A percentile compares a stretch with the other conserved stretches of the same genome.
Evolutionary conservation across 495 filamentous ascomycete species (phyloP).

Genomic region (Podospora pseudocomata): DNA sequence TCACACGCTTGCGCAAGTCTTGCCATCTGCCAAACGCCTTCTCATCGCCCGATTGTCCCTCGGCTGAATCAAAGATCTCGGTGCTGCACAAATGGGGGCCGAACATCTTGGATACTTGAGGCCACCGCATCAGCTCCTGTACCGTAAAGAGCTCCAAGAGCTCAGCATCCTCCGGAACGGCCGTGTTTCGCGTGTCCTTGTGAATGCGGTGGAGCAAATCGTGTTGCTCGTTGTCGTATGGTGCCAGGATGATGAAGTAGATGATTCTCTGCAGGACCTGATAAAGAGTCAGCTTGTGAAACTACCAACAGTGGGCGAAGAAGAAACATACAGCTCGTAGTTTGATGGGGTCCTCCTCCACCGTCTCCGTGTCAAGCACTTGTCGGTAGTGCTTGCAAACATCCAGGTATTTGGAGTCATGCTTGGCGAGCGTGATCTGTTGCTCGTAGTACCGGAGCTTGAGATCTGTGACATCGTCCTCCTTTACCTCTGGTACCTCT

Average conservation of each 20-base stretch:
- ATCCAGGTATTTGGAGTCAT: constrained; percentile 94
- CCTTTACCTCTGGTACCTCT: constrained; percentile 68
- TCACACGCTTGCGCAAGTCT: constrained; percentile 94
- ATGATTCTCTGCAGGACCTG: constrained; percentile 84
- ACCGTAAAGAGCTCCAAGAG: constrained; percentile 92
- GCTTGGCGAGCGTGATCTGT: constrained; percentile 90
- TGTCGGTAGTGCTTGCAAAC: constrained; percentile 96
- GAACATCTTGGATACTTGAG: constrained; percentile 79
- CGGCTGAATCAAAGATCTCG: constrained; percentile 74
- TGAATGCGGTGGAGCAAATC: constrained; percentile 93
- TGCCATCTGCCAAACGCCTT: constrained; percentile 82
- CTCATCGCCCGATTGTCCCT: constrained; percentile 61
- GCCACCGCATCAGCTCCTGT: constrained; percentile 97
- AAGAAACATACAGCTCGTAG: constrained; percentile 68
- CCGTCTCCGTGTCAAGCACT: constrained; percentile 89
- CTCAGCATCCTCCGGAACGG: constrained; percentile 68
- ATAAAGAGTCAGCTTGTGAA: constrained; percentile 32
- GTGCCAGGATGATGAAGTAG: constrained; percentile 94
- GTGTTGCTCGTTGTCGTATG: constrained; percentile 97
- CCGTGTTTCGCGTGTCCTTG: constrained; percentile 61
- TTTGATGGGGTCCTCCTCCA: constrained; percentile 82
- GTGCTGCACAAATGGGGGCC: constrained; percentile 84
- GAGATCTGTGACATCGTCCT: constrained; percentile 91
- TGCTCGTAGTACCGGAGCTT: constrained; percentile 96
- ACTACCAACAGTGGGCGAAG: no score